A percentile compares a stretch with the other conserved stretches of the same genome.
These are phyloP conservation scores for Colletotrichum sp. DNA, from an alignment of 2,329 filamentous ascomycete species.

Conservation along the genomic window DNA sequence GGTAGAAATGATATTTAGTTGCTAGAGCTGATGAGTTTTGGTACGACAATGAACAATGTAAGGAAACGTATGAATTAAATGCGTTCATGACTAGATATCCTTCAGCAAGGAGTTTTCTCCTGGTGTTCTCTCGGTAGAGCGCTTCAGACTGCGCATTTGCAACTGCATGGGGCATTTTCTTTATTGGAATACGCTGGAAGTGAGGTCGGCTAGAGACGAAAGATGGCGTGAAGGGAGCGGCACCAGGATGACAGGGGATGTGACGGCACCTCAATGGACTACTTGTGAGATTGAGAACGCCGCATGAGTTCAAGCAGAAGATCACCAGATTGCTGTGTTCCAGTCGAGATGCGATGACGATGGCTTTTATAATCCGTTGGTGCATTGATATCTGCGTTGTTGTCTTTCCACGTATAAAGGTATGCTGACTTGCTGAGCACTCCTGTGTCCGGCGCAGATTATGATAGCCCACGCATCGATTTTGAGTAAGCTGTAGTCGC, in stretches of 20 bases:
- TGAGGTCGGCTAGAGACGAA: not conserved
- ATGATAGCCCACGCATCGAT: rapidly evolving
- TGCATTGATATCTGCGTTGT: rapidly evolving
- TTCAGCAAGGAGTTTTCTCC: too few species aligned
- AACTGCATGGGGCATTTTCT: rapidly evolving
- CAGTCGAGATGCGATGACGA: not conserved
- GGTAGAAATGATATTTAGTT: too few species aligned
- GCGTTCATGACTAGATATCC: too few species aligned
- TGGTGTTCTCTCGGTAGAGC: too few species aligned
- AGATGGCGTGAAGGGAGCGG: rapidly evolving
- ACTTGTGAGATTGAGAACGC: not conserved
- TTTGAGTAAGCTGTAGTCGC: too few species aligned
- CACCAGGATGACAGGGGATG: not conserved
- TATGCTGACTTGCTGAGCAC: rapidly evolving
- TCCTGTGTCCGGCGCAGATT: not conserved
- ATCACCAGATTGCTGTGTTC: not conserved
- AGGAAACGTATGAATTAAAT: too few species aligned
- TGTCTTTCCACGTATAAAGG: not conserved
- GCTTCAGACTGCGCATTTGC: too few species aligned
- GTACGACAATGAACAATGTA: too few species aligned
- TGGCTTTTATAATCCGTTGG: not conserved
- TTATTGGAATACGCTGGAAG: too few species aligned
- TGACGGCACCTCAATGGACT: rapidly evolving
- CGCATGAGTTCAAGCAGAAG: not conserved
- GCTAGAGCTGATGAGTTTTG: too few species aligned